Conservation (phyloP, 1,284 basidiomycete species). For the Puccinia triticina region DNA sequence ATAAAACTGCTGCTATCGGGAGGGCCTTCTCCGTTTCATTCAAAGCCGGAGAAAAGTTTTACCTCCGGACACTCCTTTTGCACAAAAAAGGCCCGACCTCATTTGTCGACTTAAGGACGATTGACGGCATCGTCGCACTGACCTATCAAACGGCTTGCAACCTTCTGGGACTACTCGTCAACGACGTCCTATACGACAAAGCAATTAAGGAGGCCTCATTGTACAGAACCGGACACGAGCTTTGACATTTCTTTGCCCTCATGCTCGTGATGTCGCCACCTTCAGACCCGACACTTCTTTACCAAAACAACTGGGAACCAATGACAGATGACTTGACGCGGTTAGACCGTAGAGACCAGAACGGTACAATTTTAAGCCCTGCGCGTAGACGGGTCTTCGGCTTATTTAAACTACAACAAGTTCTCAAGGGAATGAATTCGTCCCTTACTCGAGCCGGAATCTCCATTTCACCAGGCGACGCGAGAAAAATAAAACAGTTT, state of each 20-base stretch:
- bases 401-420: too few relatives aligned
- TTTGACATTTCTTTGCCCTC: conserved; percentile 63
- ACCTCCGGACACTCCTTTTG: conserved; percentile 62
- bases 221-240: conserved; percentile 62
- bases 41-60: too few relatives aligned
- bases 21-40: too few relatives aligned
- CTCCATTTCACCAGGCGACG: too few relatives aligned
- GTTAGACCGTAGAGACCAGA: too few relatives aligned
- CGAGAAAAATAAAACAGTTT: too few relatives aligned
- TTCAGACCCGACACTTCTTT: too few relatives aligned
- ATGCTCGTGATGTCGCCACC: too few relatives aligned
- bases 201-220: conserved; percentile 63
- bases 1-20: conserved; percentile 60
- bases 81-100: conserved; percentile 61
- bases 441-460: too few relatives aligned
- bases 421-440: too few relatives aligned
- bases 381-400: conserved; percentile 60
- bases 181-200: conserved; percentile 61
- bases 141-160: conserved; percentile 61
- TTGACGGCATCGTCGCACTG: conserved; percentile 55
- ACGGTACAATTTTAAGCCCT: conserved; percentile 58
- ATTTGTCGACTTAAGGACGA: conserved; percentile 59
- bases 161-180: conserved; percentile 61
- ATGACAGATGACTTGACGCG: too few relatives aligned
- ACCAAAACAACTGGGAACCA: too few relatives aligned